phyloP scores from a whole-genome alignment of 495 filamentous ascomycete genomes.

The Pyronema domesticum region DNA sequence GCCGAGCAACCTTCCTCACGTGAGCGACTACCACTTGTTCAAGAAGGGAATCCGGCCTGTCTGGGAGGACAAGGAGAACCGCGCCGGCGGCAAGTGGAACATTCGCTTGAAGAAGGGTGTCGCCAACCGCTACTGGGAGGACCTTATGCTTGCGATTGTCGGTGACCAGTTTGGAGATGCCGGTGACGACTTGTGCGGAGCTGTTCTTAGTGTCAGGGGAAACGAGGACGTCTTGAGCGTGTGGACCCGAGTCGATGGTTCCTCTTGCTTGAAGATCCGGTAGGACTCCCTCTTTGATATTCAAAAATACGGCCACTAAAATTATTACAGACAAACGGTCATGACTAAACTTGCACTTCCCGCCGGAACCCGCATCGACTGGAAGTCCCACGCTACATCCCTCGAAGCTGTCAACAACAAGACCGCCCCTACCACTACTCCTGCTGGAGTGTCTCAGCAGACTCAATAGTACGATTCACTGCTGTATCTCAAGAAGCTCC shows the following conservation, averaged over 20 bases:
- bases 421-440: not conserved
- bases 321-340: constrained; percentile 58
- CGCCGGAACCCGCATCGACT: constrained; percentile 72
- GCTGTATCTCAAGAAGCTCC: no score
- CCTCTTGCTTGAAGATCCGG: constrained; percentile 92
- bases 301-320: not conserved
- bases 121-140: constrained; percentile 94
- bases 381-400: constrained; percentile 67
- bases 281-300: constrained; percentile 28
- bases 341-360: constrained; percentile 75
- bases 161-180: constrained; percentile 93
- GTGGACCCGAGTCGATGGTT: constrained; percentile 84
- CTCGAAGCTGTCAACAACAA: constrained; percentile 23
- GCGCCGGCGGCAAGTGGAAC: constrained; percentile 91
- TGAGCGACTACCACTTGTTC: constrained; percentile 96
- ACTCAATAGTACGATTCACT: not conserved
- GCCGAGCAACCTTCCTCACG: constrained; percentile 69
- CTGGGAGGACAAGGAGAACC: constrained; percentile 97
- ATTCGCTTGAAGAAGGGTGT: constrained; percentile 91
- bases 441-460: not conserved
- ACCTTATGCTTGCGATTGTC: constrained; percentile 74
- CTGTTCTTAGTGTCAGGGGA: constrained; percentile 80
- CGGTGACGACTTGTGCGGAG: constrained; percentile 84
- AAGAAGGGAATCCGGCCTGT: constrained; percentile 92
- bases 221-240: constrained; percentile 95